Evolutionary conservation across 371 early-diverging fungal species (phyloP).

Genomic region (Dichotomocladium elegans): DNA sequence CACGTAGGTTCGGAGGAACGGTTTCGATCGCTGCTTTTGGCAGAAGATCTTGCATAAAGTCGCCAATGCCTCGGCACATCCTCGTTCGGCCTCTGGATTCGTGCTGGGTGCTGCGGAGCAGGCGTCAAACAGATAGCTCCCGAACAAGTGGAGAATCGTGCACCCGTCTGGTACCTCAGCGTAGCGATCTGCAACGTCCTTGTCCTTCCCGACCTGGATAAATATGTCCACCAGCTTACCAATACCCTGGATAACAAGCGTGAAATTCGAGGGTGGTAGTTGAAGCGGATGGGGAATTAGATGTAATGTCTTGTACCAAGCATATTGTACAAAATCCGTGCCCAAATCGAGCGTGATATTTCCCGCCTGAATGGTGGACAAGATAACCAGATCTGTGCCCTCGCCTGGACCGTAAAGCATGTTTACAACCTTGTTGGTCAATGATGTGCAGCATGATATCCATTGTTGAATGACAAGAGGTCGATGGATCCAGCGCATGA

Average conservation of each 20-base stretch:
- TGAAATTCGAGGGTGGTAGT: slow-evolving; percentile 61
- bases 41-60: slow-evolving; percentile 72
- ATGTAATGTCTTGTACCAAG: slow-evolving; percentile 73
- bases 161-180: slow-evolving; percentile 80
- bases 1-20: slow-evolving; percentile 63
- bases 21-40: slow-evolving; percentile 49
- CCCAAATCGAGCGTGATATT: slow-evolving; percentile 64
- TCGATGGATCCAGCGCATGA: slow-evolving; percentile 72
- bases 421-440: slow-evolving; percentile 60
- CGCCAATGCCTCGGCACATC: slow-evolving; percentile 68
- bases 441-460: slow-evolving; percentile 57
- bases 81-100: slow-evolving; percentile 42
- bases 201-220: slow-evolving; percentile 49
- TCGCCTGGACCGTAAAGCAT: slow-evolving; percentile 59
- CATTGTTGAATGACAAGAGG: slow-evolving; percentile 67
- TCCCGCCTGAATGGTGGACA: slow-evolving; percentile 46
- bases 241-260: slow-evolving; percentile 64
- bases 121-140: slow-evolving; percentile 73
- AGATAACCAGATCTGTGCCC: slow-evolving; percentile 50
- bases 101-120: slow-evolving; percentile 23
- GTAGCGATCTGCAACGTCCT: too few relatives aligned
- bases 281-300: slow-evolving; percentile 62
- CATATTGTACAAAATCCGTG: slow-evolving; percentile 60
- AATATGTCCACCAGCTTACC: slow-evolving; percentile 61
- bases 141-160: slow-evolving; percentile 77